A percentile compares a stretch with the other conserved stretches of the same genome.
Conservation (phyloP, 2,329 filamentous ascomycete genomes). For the Blastomyces percursus region DNA sequence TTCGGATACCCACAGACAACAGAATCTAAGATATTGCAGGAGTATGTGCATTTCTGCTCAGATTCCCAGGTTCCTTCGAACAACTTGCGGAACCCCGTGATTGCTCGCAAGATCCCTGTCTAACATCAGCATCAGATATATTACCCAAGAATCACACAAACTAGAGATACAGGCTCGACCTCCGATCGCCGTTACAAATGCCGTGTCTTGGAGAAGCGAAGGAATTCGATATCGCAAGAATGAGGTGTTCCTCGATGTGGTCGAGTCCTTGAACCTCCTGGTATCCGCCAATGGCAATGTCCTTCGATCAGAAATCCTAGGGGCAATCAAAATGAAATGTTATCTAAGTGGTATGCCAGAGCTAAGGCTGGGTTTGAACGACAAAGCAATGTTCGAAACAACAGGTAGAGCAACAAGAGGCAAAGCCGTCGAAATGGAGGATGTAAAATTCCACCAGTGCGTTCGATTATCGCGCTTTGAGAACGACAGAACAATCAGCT, state of each 20-base stretch:
- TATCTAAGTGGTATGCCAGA: slow-evolving; percentile 98
- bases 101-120: not conserved
- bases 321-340: slow-evolving; percentile 99
- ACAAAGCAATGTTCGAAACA: slow-evolving; percentile 99
- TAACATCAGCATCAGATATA: slow-evolving; percentile 50
- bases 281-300: slow-evolving; percentile 94
- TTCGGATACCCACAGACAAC: slow-evolving; percentile 99
- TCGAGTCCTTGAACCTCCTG: slow-evolving; percentile 91
- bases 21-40: slow-evolving; percentile 95
- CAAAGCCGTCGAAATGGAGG: slow-evolving; percentile 98
- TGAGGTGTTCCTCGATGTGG: slow-evolving; percentile 95
- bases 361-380: slow-evolving; percentile 83
- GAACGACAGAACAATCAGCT: slow-evolving; percentile 96
- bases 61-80: not conserved
- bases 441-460: slow-evolving; percentile 99
- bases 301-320: slow-evolving; percentile 87
- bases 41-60: slow-evolving; percentile 37
- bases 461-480: slow-evolving; percentile 92
- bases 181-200: slow-evolving; percentile 95
- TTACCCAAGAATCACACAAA: slow-evolving; percentile 98
- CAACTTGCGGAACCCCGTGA: slow-evolving; percentile 5
- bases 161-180: slow-evolving; percentile 91
- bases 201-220: slow-evolving; percentile 95
- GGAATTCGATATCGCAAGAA: slow-evolving; percentile 98
- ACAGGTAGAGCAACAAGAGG: slow-evolving; percentile 87